Percentiles rank a stretch among this genome's conserved stretches.
Evolutionary conservation across 2,329 filamentous ascomycete species (phyloP).

Genomic region (Pyricularia sp.): DNA sequence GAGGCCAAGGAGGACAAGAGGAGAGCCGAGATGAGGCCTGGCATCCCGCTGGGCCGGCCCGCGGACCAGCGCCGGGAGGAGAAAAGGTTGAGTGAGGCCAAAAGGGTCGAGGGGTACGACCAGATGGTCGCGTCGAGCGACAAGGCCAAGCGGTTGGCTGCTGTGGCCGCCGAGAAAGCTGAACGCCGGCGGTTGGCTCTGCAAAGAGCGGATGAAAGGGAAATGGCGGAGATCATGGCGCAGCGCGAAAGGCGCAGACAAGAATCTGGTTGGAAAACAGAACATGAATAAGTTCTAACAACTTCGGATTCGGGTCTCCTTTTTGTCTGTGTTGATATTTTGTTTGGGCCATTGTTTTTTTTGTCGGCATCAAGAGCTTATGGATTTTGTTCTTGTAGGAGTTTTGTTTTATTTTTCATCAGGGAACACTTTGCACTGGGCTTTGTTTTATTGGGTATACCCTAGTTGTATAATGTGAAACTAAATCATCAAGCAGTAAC

Average conservation of each 20-base stretch:
- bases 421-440: too few species aligned
- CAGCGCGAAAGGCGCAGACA: not conserved
- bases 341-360: too few species aligned
- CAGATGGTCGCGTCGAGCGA: not conserved
- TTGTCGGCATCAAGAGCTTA: too few species aligned
- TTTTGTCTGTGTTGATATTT: too few species aligned
- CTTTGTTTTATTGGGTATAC: too few species aligned
- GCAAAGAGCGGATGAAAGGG: not conserved
- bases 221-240: not conserved
- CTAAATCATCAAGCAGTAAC: too few species aligned
- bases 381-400: too few species aligned
- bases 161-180: not conserved
- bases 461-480: too few species aligned
- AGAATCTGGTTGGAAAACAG: not conserved
- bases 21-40: not conserved
- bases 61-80: not conserved
- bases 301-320: too few species aligned
- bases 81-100: not conserved
- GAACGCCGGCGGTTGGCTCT: not conserved
- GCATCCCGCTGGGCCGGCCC: not conserved
- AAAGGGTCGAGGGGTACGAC: not conserved
- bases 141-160: not conserved
- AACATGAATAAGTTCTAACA: too few species aligned
- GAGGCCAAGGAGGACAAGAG: not conserved
- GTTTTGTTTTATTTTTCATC: too few species aligned